A percentile compares a stretch with the other conserved stretches of the same genome.
Conservation (phyloP, 2,329 filamentous ascomycete species). For the Fusarium sp. region DNA sequence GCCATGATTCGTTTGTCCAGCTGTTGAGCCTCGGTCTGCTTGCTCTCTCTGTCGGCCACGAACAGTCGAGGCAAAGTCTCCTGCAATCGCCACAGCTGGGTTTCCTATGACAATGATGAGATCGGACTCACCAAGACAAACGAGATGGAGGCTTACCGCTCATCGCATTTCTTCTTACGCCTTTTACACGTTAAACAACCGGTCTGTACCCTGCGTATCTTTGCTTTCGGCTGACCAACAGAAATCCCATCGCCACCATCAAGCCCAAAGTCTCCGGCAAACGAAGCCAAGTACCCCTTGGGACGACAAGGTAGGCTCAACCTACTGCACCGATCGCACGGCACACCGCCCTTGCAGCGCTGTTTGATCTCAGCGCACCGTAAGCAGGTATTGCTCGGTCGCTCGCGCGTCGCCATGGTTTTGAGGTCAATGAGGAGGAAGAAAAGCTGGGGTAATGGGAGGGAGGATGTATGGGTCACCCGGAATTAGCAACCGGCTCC, state of each 20-base stretch:
- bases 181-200: conserved; percentile 4
- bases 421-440: not conserved
- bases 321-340: not conserved
- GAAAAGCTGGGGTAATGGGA: conserved; percentile 6
- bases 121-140: too few relatives aligned
- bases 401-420: not conserved
- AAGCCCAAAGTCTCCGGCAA: not conserved
- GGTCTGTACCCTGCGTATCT: not conserved
- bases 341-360: not conserved
- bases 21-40: not conserved
- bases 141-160: not conserved
- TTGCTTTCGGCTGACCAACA: not conserved
- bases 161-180: conserved; percentile 8
- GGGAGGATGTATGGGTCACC: not conserved
- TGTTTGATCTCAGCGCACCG: conserved; percentile 7
- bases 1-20: conserved; percentile 2
- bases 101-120: not conserved
- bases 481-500: not conserved
- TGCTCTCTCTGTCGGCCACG: not conserved
- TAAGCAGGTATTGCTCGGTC: not conserved
- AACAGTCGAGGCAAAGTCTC: not conserved
- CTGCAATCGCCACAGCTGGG: not conserved
- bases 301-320: conserved; percentile 1
- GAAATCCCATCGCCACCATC: not conserved
- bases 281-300: not conserved